Evolutionary conservation across 108 stramenopile genomes (phyloP), one percentile per base, ranked within the genome.

Genomic region (Skeletonema menzelii): DNA sequence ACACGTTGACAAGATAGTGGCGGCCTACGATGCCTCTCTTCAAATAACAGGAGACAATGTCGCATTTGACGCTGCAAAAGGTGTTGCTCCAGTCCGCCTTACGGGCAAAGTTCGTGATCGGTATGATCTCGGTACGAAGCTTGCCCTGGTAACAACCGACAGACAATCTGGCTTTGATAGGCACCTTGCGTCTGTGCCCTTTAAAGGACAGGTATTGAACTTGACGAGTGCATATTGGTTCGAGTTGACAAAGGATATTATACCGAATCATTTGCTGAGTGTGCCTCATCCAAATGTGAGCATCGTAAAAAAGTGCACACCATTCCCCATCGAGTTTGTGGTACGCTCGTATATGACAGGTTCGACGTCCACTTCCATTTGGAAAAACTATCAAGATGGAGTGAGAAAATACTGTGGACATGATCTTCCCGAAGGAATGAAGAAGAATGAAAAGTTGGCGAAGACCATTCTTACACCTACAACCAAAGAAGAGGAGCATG

Each of bases 131-230:
- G 79, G 60, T 15, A 46, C 56, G 5, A 75, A 69, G 22, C 75
- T 99, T 24, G 93, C 98, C 11, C 83, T 99, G 67, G 94, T 98
- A 14, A 97, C 99, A 19, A 98, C 98, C 35, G 99, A 99, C 85
- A 89, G 99, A 37, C 98, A 98, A 72, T 97, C 95, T 20, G 99
- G 97, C 27, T 99, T 99, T 79, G 99, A 99, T 85, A 95, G 99
- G 13, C 79, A 85, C 67, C 87, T 99, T 49, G 96, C 97, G 15
- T 59, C 70, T 24, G 97, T 99, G 8, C 99, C 99, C 4, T 99
- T 85, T 92, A 99, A 99, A 65, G 99, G 99, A 1, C 88, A 88
- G 22, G 99, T 99, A 11, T 82, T 99, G 57, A 99, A 99, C 71
- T 73, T 93, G 63, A 92, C 92, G 1, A 90, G 92, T 55, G 90